These are phyloP conservation scores for Metarhizium rileyi DNA, from an alignment of 2,329 filamentous ascomycete species.

Conservation along the genomic window DNA sequence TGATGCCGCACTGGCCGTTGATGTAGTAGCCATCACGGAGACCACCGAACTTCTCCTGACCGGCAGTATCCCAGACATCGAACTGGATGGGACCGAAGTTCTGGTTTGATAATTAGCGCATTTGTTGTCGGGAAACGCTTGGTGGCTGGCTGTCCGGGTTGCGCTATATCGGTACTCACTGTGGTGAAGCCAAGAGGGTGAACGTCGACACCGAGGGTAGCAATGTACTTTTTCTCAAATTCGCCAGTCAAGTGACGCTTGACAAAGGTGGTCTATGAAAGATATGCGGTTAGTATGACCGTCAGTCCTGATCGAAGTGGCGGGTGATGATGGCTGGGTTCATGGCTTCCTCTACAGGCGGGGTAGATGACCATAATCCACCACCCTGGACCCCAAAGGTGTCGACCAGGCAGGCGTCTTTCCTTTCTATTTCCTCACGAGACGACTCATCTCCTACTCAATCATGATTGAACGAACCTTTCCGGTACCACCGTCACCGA, in stretches of 20 bases:
- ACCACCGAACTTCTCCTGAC: constrained; percentile 99
- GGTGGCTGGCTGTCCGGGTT: too few relatives aligned
- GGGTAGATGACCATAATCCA: constrained; percentile 11
- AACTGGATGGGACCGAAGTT: constrained; percentile 97
- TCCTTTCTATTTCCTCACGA: too few relatives aligned
- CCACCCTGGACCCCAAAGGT: neutral
- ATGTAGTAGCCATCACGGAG: constrained; percentile 99
- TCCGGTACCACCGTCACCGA: constrained; percentile 97
- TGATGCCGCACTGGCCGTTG: constrained; percentile 99
- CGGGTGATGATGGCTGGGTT: too few relatives aligned
- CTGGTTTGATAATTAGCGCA: constrained; percentile 25
- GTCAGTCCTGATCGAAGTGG: neutral
- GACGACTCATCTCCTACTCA: constrained; percentile 10
- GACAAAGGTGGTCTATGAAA: constrained; percentile 88
- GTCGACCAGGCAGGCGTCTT: constrained; percentile 12
- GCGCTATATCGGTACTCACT: constrained; percentile 50
- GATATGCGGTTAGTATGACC: constrained; percentile 2
- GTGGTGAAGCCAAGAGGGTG: constrained; percentile 97
- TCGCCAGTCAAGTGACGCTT: constrained; percentile 99
- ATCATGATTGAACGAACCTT: constrained; percentile 57
- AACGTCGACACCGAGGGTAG: constrained; percentile 97
- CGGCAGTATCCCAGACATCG: constrained; percentile 98
- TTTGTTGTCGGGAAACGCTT: neutral
- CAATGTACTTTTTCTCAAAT: constrained; percentile 99
- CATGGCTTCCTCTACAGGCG: constrained; percentile 12